These are phyloP conservation scores for Candida nemodendra DNA, from an alignment of 805 yeast genomes.

Conservation along the genomic window DNA sequence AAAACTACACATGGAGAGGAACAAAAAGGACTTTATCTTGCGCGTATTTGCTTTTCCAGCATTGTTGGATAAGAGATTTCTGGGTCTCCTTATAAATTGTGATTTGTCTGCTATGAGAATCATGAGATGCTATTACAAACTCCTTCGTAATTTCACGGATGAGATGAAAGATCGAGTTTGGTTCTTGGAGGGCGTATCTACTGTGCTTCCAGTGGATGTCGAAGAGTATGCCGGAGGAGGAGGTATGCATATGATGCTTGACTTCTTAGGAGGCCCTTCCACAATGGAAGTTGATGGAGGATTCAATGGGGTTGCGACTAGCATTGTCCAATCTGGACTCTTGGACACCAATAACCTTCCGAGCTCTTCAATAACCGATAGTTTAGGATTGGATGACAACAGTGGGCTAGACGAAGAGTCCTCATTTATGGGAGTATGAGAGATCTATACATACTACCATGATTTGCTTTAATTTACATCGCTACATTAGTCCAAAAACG, in stretches of 20 bases:
- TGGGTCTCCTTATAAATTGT: conserved; percentile 76
- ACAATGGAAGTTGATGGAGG: conserved; percentile 33
- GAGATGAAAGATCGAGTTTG: conserved; percentile 89
- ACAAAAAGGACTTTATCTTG: conserved; percentile 81
- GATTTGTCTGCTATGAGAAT: conserved; percentile 88
- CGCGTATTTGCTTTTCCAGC: conserved; percentile 94
- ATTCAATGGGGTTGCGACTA: conserved; percentile 44
- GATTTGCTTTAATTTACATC: too few species aligned
- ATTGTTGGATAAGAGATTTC: conserved; percentile 73
- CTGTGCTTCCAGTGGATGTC: conserved; percentile 86
- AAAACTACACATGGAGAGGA: conserved; percentile 75
- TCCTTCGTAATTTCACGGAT: conserved; percentile 75
- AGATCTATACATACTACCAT: too few species aligned
- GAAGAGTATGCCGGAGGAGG: conserved; percentile 90
- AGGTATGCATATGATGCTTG: conserved; percentile 90
- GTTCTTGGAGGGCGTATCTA: conserved; percentile 90
- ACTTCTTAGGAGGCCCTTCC: conserved; percentile 69
- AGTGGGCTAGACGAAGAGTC: conserved; percentile 51
- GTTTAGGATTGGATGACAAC: conserved; percentile 50
- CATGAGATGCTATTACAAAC: conserved; percentile 82
- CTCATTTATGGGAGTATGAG: conserved; percentile 23
- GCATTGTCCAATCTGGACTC: conserved; percentile 44
- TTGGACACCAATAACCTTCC: conserved; percentile 57
- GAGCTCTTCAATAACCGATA: conserved; percentile 44
- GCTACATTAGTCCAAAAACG: too few species aligned